Evolutionary conservation across 2,329 filamentous ascomycete species (phyloP), one percentile per base, ranked within the genome.

Genomic region (Fusarium solani-melongenae): DNA sequence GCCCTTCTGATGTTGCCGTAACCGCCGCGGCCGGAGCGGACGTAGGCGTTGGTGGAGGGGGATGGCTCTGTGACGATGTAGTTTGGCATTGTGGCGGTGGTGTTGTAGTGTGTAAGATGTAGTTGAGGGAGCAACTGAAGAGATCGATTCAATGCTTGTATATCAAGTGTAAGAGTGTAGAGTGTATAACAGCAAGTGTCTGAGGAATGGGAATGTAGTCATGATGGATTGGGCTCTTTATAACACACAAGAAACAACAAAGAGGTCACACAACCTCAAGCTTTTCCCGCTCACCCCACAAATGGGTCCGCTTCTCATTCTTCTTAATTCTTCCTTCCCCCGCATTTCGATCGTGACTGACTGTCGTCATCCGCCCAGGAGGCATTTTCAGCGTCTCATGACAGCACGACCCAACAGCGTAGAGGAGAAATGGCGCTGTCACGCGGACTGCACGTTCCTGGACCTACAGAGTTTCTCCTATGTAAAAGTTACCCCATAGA

Each of bases 1-100:
- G 85, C 83, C 65, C 86, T 87, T 81, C 87, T 86, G 79, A 84
- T 86, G 84, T 90, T 90, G 75, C 88, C 88, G 3, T 86, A 86
- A 66, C 88, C 88, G 73, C 88, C 88, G 62, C 88, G 88, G 73
- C 88, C 88, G 8, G 86, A 84, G 82, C 88, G 86, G 60, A 84
- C 83, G 84, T 77, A 81, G 68, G 69, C 66, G 68, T 75, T 79
- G 53, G 80, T 78, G 34, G 78, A 79, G 67, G 80, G 80, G 9
- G 79, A 70, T 24, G 79, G 71, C 65, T 81, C 79, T 66, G 80
- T 80, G 76, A 81, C 73, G 72, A 79, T 72, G 78, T 81, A 82
- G 72, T 74, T 79, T 70, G 79, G 64, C 79, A 81, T 81, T 64
- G 60, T 78, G 68, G 17, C 44, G 34, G 58, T 58, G 20, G 36